Base-by-base conservation (phyloP, 768 basidiomycete species). In the Boletus edulis region DNA sequence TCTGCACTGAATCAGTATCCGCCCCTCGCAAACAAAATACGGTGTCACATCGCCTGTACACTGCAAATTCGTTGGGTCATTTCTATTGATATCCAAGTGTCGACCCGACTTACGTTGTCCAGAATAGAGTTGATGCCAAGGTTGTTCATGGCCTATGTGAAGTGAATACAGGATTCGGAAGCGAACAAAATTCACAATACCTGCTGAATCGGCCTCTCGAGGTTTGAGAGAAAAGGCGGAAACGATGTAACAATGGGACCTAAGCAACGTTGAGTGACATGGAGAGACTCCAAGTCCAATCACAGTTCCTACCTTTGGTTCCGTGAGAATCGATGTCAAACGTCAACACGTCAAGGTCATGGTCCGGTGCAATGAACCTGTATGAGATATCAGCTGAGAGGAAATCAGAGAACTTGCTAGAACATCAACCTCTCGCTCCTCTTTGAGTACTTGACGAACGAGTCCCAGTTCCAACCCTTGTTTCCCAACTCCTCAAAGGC, bases 401-500 rank as follows among this genome's bases (percentile, higher is more conserved):
- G 15, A 38, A 42, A 18, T 8, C 24, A 27, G 14, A 6, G 35
- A 31, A 31, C 5, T 5, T 13, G 18, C 40, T n/a, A 4, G 6
- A 27, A 24, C 6, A 45, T 4, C 7, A 15, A 45, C 51, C 51
- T 52, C 35, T 52, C 51, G 51, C 51, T 52, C 38, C 35, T 38
- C 35, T 45, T 52, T n/a, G 51, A 52, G 27, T 45, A 52, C 24
- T 52, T 52, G 51, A 14, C 24, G 27, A 52, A 45, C 43, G 51
- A 52, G n/a, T 38, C 27, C 51, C 51, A 52, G 35, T 52, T 52
- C 51, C 51, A 52, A 5, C 43, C 35, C n/a, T 29, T 22, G 24
- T 52, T 52, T 31, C 51, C 43, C 24, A 45, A 15, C n/a, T 52
- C n/a, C 35, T 52, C 51, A 15, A 52, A 52, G 7, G 43, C 51